Evolutionary conservation across 805 yeast species (phyloP).

Genomic region (Debaryomyces prosopidis): DNA sequence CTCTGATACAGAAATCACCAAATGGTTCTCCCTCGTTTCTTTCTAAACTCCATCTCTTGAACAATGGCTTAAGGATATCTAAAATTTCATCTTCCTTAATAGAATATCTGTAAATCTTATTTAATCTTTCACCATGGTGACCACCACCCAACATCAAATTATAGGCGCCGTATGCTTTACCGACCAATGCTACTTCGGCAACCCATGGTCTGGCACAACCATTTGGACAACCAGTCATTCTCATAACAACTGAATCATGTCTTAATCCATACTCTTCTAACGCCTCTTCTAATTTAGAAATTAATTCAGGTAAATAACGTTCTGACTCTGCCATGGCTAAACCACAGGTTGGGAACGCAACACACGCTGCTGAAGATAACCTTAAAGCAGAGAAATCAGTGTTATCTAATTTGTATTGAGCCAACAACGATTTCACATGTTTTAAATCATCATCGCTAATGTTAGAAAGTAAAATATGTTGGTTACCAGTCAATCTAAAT

Average conservation of each 20-base stretch:
- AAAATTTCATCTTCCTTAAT: constrained; percentile 89
- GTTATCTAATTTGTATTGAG: constrained; percentile 79
- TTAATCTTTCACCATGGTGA: constrained; percentile 87
- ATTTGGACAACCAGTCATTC: constrained; percentile 99
- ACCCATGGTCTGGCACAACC: constrained; percentile 99
- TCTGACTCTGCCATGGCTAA: constrained; percentile 98
- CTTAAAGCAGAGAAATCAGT: constrained; percentile 80
- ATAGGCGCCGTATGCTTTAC: constrained; percentile 92
- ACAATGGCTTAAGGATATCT: constrained; percentile 74
- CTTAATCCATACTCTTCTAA: constrained; percentile 90
- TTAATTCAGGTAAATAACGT: constrained; percentile 81
- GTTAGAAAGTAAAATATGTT: constrained; percentile 78
- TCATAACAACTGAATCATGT: constrained; percentile 91
- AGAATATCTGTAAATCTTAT: constrained; percentile 85
- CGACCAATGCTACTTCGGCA: constrained; percentile 93
- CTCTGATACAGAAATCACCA: constrained; percentile 89
- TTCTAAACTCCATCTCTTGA: constrained; percentile 92
- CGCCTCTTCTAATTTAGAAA: constrained; percentile 79
- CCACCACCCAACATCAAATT: constrained; percentile 96
- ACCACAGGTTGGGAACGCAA: constrained; percentile 98
- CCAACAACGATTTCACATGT: constrained; percentile 61
- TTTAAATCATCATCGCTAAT: constrained; percentile 69
- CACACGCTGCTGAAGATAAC: constrained; percentile 93
- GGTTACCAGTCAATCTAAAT: constrained; percentile 94
- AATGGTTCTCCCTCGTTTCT: constrained; percentile 90